phyloP scores from a whole-genome alignment of 2,329 filamentous ascomycete species.

The Escovopsis sp. region DNA sequence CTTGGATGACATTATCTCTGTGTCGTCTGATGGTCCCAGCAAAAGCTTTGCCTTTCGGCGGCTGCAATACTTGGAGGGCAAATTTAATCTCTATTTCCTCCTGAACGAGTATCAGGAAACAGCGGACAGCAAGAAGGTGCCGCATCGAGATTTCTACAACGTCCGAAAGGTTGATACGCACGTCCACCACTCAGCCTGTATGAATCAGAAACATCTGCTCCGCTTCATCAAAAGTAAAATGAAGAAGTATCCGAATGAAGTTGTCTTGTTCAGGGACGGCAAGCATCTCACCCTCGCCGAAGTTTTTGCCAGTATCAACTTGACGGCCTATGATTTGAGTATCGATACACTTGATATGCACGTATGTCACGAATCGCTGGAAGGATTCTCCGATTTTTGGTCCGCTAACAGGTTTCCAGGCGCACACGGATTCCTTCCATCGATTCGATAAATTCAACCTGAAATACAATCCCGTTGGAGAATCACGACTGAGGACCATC shows the following conservation, averaged over 20 bases:
- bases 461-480: constrained; percentile 95
- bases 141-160: constrained; percentile 97
- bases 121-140: constrained; percentile 93
- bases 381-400: background rate
- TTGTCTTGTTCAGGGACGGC: constrained; percentile 82
- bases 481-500: constrained; percentile 91
- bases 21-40: constrained; percentile 89
- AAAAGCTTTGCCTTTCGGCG: constrained; percentile 96
- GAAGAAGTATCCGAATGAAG: constrained; percentile 93
- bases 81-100: constrained; percentile 87
- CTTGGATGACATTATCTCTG: constrained; percentile 67
- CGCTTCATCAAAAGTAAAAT: constrained; percentile 99
- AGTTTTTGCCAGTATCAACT: constrained; percentile 93
- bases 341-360: constrained; percentile 99
- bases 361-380: constrained; percentile 33
- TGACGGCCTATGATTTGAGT: constrained; percentile 93
- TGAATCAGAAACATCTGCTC: constrained; percentile 98
- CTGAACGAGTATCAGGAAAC: constrained; percentile 97
- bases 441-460: constrained; percentile 99
- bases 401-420: constrained; percentile 23
- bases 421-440: constrained; percentile 95
- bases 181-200: constrained; percentile 97
- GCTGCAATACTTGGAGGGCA: constrained; percentile 88
- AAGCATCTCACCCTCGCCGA: constrained; percentile 82
- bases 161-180: constrained; percentile 97